phyloP scores from a whole-genome alignment of 2,329 filamentous ascomycete species.

The Hypoxylon sp. region DNA sequence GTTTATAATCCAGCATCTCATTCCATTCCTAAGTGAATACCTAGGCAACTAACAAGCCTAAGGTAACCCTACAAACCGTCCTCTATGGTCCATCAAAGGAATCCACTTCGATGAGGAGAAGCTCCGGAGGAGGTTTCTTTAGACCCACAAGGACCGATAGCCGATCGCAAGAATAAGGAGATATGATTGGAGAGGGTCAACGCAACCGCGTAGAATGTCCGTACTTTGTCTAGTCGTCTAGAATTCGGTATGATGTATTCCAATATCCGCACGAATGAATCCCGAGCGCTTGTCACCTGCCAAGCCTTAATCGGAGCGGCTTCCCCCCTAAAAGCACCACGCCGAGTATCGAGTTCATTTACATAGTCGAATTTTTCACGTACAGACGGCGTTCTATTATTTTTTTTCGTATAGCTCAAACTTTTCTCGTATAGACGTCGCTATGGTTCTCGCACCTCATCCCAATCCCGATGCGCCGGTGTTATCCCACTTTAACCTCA shows the following conservation, averaged over 20 bases:
- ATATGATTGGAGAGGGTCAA: constrained; percentile 42
- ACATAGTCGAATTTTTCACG: neutral
- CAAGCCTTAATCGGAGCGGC: constrained; percentile 17
- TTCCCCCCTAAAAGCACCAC: constrained; percentile 22
- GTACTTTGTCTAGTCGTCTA: constrained; percentile 18
- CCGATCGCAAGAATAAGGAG: constrained; percentile 2
- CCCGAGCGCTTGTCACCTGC: constrained; percentile 31
- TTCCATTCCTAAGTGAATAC: neutral
- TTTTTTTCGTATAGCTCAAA: neutral
- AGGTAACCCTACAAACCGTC: neutral
- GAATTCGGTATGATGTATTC: constrained; percentile 41
- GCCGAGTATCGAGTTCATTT: neutral
- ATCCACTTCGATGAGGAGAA: constrained; percentile 35
- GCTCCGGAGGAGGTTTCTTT: constrained; percentile 2
- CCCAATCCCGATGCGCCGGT: constrained; percentile 53
- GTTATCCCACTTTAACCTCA: constrained; percentile 52
- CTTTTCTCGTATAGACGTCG: neutral
- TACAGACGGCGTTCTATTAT: neutral
- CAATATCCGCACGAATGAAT: constrained; percentile 39
- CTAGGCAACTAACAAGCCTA: neutral
- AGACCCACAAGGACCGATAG: constrained; percentile 17
- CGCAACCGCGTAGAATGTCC: constrained; percentile 11
- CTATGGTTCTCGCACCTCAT: constrained; percentile 52
- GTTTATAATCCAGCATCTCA: neutral
- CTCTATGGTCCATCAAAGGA: constrained; percentile 1